Conservation (phyloP, 2,329 filamentous ascomycete genomes). For the Capronia epimyces region DNA sequence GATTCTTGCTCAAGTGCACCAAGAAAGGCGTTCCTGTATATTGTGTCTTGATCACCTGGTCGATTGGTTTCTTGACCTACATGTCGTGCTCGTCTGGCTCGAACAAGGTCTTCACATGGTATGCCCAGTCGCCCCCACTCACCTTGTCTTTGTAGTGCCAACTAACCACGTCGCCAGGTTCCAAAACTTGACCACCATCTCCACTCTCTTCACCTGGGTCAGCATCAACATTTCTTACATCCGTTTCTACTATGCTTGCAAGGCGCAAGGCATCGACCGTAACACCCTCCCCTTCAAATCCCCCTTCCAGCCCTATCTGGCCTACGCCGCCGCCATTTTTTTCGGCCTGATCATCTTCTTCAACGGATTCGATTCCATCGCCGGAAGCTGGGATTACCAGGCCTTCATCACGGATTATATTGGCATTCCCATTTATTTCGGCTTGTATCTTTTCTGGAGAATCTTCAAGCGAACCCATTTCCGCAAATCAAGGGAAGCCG, state of each 20-base stretch:
- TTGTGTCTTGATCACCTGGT: conserved; percentile 59
- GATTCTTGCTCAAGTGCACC: conserved; percentile 55
- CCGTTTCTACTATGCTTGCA: conserved; percentile 63
- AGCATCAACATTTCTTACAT: conserved; percentile 66
- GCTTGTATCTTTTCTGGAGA: conserved; percentile 34
- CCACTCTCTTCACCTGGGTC: conserved; percentile 58
- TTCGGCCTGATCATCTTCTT: conserved; percentile 57
- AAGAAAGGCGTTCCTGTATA: conserved; percentile 58
- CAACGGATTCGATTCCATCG: conserved; percentile 54
- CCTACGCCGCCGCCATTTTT: conserved; percentile 55
- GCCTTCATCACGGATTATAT: conserved; percentile 51
- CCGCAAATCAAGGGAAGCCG: conserved; percentile 31
- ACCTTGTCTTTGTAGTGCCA: neutral
- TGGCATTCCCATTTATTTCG: conserved; percentile 42
- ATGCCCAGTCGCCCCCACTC: conserved; percentile 27
- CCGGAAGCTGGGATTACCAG: conserved; percentile 39
- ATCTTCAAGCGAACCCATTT: conserved; percentile 31
- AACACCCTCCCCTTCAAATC: conserved; percentile 63
- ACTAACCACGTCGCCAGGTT: conserved; percentile 5
- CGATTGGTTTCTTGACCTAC: conserved; percentile 65
- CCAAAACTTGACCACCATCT: conserved; percentile 31
- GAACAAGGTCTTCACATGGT: conserved; percentile 64
- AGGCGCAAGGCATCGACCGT: conserved; percentile 62
- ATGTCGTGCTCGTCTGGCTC: conserved; percentile 60
- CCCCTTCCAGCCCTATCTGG: conserved; percentile 63